These are phyloP conservation scores for Bipolaris cookei DNA, from an alignment of 2,329 filamentous ascomycete genomes.

Conservation along the genomic window DNA sequence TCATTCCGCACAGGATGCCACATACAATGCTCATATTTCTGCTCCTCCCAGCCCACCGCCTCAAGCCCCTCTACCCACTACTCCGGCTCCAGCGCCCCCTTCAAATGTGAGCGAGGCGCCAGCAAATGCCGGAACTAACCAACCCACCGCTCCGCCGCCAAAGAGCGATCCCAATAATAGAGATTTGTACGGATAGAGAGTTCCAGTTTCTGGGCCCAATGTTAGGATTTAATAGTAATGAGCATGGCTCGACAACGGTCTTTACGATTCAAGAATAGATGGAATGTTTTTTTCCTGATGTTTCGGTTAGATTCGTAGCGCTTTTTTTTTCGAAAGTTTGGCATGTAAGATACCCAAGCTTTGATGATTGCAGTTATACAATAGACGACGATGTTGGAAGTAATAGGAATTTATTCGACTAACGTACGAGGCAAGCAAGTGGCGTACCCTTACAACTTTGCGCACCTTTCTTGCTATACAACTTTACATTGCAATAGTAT, in stretches of 20 bases:
- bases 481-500: not conserved
- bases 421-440: not conserved
- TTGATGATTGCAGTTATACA: not conserved
- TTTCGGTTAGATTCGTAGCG: not conserved
- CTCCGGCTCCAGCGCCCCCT: constrained; percentile 11
- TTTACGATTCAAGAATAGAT: not conserved
- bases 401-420: too few species aligned
- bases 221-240: not conserved
- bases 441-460: too few species aligned
- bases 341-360: not conserved
- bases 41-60: constrained; percentile 13
- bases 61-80: constrained; percentile 7
- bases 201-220: too few species aligned
- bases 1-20: constrained; percentile 15
- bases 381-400: not conserved
- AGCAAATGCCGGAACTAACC: not conserved
- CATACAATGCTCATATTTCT: not conserved
- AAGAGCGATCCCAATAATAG: constrained; percentile 26
- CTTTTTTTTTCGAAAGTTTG: not conserved
- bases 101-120: constrained; percentile 5
- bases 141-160: constrained; percentile 13
- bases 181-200: constrained; percentile 26
- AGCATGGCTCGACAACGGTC: not conserved
- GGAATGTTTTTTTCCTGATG: not conserved
- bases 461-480: not conserved